Conservation (phyloP, 2,329 filamentous ascomycete genomes). For the Penicillium sclerotigenum region DNA sequence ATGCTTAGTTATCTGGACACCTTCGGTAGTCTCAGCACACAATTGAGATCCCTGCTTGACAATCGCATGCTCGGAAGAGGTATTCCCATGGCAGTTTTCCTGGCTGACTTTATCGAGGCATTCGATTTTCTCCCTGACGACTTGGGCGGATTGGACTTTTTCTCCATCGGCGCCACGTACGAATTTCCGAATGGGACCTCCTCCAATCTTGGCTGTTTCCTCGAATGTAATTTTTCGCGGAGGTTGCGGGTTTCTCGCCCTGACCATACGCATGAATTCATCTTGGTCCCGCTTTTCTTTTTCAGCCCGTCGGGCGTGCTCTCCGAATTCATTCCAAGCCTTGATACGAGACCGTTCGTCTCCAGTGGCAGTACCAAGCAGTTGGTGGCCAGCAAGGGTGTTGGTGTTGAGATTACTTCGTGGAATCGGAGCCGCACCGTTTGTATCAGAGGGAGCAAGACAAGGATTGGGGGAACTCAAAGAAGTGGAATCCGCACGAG, state of each 20-base stretch:
- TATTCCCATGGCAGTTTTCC: not conserved
- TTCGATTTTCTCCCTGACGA: not conserved
- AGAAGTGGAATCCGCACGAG: slow-evolving; percentile 15
- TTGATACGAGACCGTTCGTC: slow-evolving; percentile 23
- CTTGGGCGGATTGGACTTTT: slow-evolving; percentile 9
- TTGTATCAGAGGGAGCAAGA: not conserved
- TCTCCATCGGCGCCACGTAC: slow-evolving; percentile 8
- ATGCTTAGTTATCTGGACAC: not conserved
- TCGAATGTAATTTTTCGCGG: not conserved
- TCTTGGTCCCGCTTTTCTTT: slow-evolving; percentile 3
- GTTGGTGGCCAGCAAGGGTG: not conserved
- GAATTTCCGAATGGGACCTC: not conserved
- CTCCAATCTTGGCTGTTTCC: not conserved
- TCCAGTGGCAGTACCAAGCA: not conserved
- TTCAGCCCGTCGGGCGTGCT: slow-evolving; percentile 18
- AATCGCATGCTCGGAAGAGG: not conserved
- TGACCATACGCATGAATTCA: not conserved
- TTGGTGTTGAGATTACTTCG: not conserved
- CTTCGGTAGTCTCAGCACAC: not conserved
- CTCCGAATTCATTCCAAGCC: slow-evolving; percentile 42
- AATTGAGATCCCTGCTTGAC: too few species aligned
- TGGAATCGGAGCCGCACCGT: not conserved
- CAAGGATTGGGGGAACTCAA: not conserved
- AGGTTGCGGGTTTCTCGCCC: not conserved
- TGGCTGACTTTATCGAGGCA: not conserved